Evolutionary conservation across 192 early-diverging fungal genomes (phyloP).

Genomic region (Backusella tarrabulga): DNA sequence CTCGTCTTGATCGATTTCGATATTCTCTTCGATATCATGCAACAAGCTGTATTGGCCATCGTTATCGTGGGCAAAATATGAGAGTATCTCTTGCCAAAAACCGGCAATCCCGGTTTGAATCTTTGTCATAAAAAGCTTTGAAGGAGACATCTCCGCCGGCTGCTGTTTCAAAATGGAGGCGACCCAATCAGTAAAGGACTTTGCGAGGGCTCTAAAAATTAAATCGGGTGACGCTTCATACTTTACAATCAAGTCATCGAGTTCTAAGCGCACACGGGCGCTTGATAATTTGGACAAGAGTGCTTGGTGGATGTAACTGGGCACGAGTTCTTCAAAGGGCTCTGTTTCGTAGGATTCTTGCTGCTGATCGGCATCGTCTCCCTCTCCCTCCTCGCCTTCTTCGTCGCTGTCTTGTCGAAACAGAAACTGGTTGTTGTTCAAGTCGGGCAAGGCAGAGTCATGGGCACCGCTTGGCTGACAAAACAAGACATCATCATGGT

Average conservation of each 20-base stretch:
- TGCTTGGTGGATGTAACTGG: conserved; percentile 38
- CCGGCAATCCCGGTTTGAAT: conserved; percentile 34
- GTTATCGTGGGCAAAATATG: conserved; percentile 35
- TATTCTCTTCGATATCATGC: conserved; percentile 18
- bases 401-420: conserved; percentile 19
- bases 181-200: conserved; percentile 34
- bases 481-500: neutral
- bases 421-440: neutral
- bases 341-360: conserved; percentile 1
- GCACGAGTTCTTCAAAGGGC: conserved; percentile 35
- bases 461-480: conserved; percentile 7
- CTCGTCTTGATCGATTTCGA: neutral
- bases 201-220: conserved; percentile 30
- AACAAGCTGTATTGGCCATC: conserved; percentile 35
- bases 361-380: conserved; percentile 25
- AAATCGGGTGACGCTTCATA: conserved; percentile 31
- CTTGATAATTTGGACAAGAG: conserved; percentile 36
- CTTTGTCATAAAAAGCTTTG: conserved; percentile 13
- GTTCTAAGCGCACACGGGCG: conserved; percentile 41
- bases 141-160: neutral
- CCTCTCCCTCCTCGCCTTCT: conserved; percentile 29
- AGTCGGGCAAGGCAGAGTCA: conserved; percentile 23
- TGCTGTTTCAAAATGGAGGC: neutral
- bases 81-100: conserved; percentile 43
- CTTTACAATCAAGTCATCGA: conserved; percentile 49